Conservation (phyloP, 805 yeast species). For the Gaillardinia entomophila region DNA sequence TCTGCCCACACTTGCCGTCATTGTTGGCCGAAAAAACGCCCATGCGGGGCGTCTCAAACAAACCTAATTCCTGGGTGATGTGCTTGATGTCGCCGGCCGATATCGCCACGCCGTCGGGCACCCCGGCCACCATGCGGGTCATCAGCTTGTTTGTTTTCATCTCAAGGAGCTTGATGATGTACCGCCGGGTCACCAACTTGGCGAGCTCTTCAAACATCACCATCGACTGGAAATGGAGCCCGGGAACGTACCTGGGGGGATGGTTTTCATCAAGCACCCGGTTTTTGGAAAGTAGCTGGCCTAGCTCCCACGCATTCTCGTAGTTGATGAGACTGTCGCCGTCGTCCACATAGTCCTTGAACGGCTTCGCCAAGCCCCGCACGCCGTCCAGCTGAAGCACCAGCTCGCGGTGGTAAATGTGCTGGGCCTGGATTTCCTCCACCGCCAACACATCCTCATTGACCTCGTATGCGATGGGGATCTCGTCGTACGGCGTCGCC, state of each 20-base stretch:
- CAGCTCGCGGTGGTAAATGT: background rate
- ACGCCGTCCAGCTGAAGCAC: slow-evolving; percentile 9
- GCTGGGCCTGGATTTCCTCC: slow-evolving; percentile 37
- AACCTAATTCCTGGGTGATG: slow-evolving; percentile 5
- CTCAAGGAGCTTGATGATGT: slow-evolving; percentile 10
- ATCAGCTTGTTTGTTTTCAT: too few relatives aligned
- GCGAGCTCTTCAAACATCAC: slow-evolving; percentile 16
- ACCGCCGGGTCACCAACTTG: slow-evolving; percentile 7
- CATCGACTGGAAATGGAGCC: slow-evolving; percentile 7
- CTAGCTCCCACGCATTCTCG: too few relatives aligned
- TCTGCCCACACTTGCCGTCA: slow-evolving; percentile 3
- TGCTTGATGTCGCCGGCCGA: slow-evolving; percentile 6
- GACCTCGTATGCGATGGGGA: slow-evolving; percentile 52
- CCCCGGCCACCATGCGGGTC: too few relatives aligned
- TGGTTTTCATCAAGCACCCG: background rate
- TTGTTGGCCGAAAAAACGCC: slow-evolving; percentile 6
- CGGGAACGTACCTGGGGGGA: slow-evolving; percentile 4
- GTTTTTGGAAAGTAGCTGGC: too few relatives aligned
- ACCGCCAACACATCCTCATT: slow-evolving; percentile 34
- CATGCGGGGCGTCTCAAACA: slow-evolving; percentile 8
- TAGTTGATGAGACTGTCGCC: too few relatives aligned
- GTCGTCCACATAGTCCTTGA: slow-evolving; percentile 2
- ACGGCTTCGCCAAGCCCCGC: slow-evolving; percentile 3
- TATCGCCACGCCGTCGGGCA: slow-evolving; percentile 1
- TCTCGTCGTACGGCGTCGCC: slow-evolving; percentile 38